A percentile compares a stretch with the other conserved stretches of the same genome.
Conservation (phyloP, 2,329 filamentous ascomycete species). For the Pseudocercospora cruenta region DNA sequence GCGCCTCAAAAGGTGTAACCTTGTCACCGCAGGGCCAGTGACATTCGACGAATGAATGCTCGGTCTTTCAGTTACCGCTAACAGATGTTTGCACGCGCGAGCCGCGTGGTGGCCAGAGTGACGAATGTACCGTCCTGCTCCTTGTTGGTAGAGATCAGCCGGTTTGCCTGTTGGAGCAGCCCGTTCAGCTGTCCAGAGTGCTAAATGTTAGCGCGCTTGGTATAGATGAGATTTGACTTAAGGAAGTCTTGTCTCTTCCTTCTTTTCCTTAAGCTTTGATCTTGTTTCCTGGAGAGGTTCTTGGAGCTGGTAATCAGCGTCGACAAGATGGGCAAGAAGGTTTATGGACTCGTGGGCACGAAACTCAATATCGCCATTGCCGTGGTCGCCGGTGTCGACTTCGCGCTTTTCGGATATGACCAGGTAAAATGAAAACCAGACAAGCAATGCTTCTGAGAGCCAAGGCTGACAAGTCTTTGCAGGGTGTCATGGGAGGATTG, state of each 20-base stretch:
- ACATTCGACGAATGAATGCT: neutral
- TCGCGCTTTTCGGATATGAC: conserved; percentile 32
- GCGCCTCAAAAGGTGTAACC: neutral
- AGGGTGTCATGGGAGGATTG: conserved; percentile 49
- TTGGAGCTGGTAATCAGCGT: neutral
- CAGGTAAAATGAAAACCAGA: conserved; percentile 9
- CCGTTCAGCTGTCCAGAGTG: conserved; percentile 15
- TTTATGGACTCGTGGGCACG: conserved; percentile 47
- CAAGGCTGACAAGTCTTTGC: conserved; percentile 27
- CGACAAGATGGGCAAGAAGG: conserved; percentile 32
- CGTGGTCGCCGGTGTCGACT: conserved; percentile 49
- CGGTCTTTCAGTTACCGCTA: conserved; percentile 1
- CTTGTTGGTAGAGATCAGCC: conserved; percentile 3
- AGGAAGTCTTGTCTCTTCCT: conserved; percentile 12
- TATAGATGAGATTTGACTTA: neutral
- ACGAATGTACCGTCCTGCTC: neutral
- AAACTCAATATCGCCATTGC: conserved; percentile 49
- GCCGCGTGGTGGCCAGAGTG: conserved; percentile 9
- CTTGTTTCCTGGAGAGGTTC: neutral
- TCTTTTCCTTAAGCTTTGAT: conserved; percentile 6
- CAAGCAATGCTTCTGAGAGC: conserved; percentile 12
- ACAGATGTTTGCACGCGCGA: conserved; percentile 1
- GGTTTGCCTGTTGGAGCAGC: conserved; percentile 12
- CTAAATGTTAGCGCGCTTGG: neutral
- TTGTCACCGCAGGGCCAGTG: neutral